phyloP scores from a whole-genome alignment of 2,329 filamentous ascomycete species.

The Epichloe hybrida region DNA sequence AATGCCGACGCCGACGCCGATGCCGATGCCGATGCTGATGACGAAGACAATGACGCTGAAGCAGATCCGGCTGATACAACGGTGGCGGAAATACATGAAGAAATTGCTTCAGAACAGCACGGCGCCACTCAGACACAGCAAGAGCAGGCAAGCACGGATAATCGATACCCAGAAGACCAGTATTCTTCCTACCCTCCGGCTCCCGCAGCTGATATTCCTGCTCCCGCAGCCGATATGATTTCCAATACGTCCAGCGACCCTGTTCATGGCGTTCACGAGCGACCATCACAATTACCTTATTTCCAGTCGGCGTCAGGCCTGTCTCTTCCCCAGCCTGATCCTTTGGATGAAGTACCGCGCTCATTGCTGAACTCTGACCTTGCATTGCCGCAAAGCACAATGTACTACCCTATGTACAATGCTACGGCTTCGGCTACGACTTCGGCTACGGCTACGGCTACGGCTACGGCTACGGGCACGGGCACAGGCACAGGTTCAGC shows the following conservation, averaged over 20 bases:
- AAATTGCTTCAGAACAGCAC: conserved; percentile 4
- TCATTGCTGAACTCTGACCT: conserved; percentile 2
- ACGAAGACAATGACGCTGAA: conserved; percentile 9
- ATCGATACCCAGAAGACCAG: conserved; percentile 2
- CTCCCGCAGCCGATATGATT: conserved; percentile 14
- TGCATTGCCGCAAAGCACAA: conserved; percentile 9
- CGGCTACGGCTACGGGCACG: no score
- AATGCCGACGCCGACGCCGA: background rate
- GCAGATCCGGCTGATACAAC: conserved; percentile 7
- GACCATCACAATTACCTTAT: conserved; percentile 12
- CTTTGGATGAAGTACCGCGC: conserved; percentile 2
- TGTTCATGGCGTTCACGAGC: conserved; percentile 9
- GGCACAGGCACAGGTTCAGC: background rate
- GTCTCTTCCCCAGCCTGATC: conserved; percentile 13
- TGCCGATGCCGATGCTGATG: background rate
- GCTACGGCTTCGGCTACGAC: background rate
- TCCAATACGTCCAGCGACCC: conserved; percentile 7
- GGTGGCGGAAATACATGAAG: background rate
- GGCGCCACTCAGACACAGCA: background rate
- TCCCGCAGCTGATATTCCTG: conserved; percentile 13
- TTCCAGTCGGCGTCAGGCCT: conserved; percentile 16
- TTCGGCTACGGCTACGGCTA: background rate
- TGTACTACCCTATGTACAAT: conserved; percentile 10
- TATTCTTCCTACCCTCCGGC: conserved; percentile 16
- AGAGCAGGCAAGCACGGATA: conserved; percentile 6